Evolutionary conservation across 768 basidiomycete genomes (phyloP).

Genomic region (Boletales sp.): DNA sequence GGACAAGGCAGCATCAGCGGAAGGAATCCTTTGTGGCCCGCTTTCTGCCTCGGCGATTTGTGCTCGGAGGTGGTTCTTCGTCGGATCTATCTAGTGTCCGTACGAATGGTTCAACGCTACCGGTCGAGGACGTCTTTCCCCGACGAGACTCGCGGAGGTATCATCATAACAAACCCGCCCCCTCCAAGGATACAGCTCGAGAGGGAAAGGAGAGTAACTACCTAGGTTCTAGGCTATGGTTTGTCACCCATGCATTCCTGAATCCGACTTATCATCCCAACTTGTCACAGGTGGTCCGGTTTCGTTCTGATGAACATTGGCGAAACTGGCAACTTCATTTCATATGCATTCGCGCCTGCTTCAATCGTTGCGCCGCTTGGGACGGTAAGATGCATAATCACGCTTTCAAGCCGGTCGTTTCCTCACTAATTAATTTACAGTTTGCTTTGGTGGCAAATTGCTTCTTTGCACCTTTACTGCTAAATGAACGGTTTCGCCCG

Average conservation of each 20-base stretch:
- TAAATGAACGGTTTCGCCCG: constrained; percentile 79
- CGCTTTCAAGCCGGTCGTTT: neutral
- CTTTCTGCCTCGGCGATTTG: constrained; percentile 30
- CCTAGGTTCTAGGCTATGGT: constrained; percentile 84
- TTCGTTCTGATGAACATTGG: constrained; percentile 88
- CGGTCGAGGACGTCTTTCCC: constrained; percentile 39
- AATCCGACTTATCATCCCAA: neutral
- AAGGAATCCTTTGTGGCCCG: constrained; percentile 34
- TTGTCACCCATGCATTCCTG: constrained; percentile 17
- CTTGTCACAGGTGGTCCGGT: constrained; percentile 73
- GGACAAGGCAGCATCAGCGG: constrained; percentile 19
- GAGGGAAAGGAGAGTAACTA: constrained; percentile 66
- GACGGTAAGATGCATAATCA: constrained; percentile 56
- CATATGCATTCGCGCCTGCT: constrained; percentile 87
- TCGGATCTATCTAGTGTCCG: constrained; percentile 1
- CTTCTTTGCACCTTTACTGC: constrained; percentile 83
- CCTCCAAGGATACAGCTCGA: constrained; percentile 19
- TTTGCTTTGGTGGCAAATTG: constrained; percentile 96
- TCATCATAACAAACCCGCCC: constrained; percentile 3
- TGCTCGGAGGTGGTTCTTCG: constrained; percentile 8
- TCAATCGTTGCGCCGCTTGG: constrained; percentile 94
- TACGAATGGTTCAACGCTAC: constrained; percentile 19
- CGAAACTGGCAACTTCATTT: constrained; percentile 87
- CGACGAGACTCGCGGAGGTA: constrained; percentile 9
- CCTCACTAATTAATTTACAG: constrained; percentile 32